These are phyloP conservation scores for Vitis hybrid DNA, from an alignment of 177 flowering plant genomes.

Conservation along the genomic window DNA sequence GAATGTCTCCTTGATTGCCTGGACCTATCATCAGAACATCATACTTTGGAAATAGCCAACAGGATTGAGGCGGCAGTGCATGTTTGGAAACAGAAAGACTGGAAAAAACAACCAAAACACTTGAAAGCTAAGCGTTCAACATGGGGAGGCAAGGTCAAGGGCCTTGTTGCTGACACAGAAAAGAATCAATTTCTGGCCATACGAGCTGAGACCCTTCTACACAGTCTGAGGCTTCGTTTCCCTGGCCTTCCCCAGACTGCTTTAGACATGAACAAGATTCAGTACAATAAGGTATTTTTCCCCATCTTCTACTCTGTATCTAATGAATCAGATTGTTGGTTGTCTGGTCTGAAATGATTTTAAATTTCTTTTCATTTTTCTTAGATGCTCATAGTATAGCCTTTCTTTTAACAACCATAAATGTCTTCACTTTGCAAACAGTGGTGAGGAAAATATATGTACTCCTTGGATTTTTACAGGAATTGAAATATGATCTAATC, in stretches of 20 bases:
- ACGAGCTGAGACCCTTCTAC: constrained; percentile 58
- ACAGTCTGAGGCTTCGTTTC: constrained; percentile 51
- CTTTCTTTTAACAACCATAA: no score
- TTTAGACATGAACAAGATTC: constrained; percentile 73
- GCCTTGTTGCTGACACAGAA: constrained; percentile 43
- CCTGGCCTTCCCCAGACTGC: constrained; percentile 75
- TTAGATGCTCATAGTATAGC: no score
- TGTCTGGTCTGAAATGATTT: no score
- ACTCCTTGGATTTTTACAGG: no score
- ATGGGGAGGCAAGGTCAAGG: constrained; percentile 71
- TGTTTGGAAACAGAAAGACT: constrained; percentile 57
- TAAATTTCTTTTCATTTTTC: no score
- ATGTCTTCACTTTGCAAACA: no score
- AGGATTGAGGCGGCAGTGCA: constrained; percentile 63
- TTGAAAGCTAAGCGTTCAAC: constrained; percentile 38
- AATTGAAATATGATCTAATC: no score
- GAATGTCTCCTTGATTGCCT: constrained; percentile 67
- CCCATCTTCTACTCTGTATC: background rate
- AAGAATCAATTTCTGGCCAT: constrained; percentile 48
- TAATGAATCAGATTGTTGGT: no score
- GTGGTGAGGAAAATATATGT: no score
- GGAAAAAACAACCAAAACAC: constrained; percentile 28
- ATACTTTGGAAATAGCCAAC: constrained; percentile 55
- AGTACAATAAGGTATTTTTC: constrained; percentile 55
- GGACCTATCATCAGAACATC: constrained; percentile 66